Evolutionary conservation across 345 rosid genomes (phyloP).

Genomic region (Balakata baccata): DNA sequence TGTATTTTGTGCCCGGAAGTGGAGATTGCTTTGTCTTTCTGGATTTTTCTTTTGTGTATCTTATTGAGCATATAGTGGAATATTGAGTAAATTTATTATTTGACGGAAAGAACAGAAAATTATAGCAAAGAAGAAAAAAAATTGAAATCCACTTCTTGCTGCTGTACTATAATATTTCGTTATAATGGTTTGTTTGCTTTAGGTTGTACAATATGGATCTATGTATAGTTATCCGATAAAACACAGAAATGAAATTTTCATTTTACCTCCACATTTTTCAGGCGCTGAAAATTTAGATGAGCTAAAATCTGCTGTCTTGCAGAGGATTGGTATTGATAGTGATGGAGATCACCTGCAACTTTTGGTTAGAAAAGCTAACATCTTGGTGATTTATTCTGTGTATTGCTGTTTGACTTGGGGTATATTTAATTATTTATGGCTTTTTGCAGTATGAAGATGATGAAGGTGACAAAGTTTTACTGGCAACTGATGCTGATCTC

Average conservation of each 20-base stretch:
- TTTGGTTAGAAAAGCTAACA: slow-evolving; percentile 44
- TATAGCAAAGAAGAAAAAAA: background rate
- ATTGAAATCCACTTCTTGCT: background rate
- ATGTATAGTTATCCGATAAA: background rate
- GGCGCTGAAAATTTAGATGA: slow-evolving; percentile 71
- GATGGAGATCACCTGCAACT: slow-evolving; percentile 56
- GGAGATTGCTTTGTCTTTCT: background rate
- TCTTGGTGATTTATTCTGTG: slow-evolving; percentile 1
- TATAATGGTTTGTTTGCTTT: background rate
- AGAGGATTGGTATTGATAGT: slow-evolving; percentile 54
- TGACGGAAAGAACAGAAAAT: background rate
- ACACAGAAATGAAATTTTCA: background rate
- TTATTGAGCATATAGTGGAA: background rate
- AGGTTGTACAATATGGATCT: background rate
- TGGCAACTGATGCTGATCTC: slow-evolving; percentile 71
- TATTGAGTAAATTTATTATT: background rate
- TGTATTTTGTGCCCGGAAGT: background rate
- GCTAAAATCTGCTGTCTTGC: slow-evolving; percentile 58
- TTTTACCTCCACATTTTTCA: slow-evolving; percentile 12
- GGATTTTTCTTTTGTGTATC: background rate
- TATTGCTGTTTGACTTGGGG: background rate
- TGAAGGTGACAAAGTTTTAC: slow-evolving; percentile 86
- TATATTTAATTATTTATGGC: background rate
- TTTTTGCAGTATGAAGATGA: slow-evolving; percentile 73
- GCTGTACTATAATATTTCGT: background rate